Base-by-base conservation (phyloP, 2,329 filamentous ascomycete species). In the Colletotrichum sp. region DNA sequence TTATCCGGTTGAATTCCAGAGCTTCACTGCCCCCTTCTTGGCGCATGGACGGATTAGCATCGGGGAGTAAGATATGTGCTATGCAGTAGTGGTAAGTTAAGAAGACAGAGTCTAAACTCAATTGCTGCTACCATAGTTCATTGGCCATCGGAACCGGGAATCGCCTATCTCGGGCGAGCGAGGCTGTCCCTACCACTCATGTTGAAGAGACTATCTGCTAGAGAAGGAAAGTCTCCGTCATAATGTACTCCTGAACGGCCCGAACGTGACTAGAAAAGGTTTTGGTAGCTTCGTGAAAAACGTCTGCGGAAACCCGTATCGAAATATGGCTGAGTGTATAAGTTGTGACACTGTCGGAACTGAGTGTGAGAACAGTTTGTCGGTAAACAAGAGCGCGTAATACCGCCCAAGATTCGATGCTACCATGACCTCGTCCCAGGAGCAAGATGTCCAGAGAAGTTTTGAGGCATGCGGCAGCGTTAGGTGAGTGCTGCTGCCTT, bases 391-490 rank as follows among this genome's bases (percentile, higher is more conserved):
- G 9, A 16, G 39, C 43, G 43, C 43, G n/a, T 3, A 12, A n/a
- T 48, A 18, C 2, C 1, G 18, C 5, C 3, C 6, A n/a, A 6
- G 8, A 2, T n/a, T 6, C 4, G 9, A 5, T 5, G 39, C 39
- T n/a, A 12, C 10, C 2, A 48, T 12, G 43, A 7, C 13, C 5
- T 1, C 12, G 43, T 13, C 18, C n/a, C 2, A 22, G 2, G n/a
- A 1, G 10, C 3, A 48, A 48, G 18, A 3, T 1, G 6, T 1
- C 39, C 1, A 43, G 3, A 10, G 16, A 3, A 1, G 5, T 43
- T 4, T 10, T 10, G 39, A 2, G 18, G 16, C 18, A 43, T 43
- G 39, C 16, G 5, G 39, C 8, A 43, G 34, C 7, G 13, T 32
- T 32, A 15, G 13, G 34, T 15, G 13, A 15, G 13, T 36, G 34